A percentile compares a stretch with the other conserved stretches of the same genome.
Evolutionary conservation across 352 stramenopile genomes (phyloP).

Genomic region (Globisporangium megalacanthum): DNA sequence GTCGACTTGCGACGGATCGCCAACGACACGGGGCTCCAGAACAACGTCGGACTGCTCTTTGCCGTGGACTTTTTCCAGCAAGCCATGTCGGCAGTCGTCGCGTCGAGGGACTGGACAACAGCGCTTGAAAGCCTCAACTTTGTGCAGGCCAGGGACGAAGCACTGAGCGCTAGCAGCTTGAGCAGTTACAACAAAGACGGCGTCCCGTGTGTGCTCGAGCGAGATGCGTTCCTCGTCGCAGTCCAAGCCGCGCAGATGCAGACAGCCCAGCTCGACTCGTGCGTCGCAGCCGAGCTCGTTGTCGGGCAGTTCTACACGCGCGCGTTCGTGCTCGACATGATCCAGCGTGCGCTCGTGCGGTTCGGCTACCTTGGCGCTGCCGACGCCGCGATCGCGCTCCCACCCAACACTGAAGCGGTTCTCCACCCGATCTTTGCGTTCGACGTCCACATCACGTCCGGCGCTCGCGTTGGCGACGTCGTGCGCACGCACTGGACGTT

Average conservation of each 20-base stretch:
- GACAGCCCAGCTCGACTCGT: slow-evolving; percentile 25
- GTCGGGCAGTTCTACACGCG: slow-evolving; percentile 36
- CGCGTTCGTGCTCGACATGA: slow-evolving; percentile 23
- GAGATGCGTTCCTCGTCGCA: slow-evolving; percentile 32
- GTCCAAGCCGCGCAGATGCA: slow-evolving; percentile 26
- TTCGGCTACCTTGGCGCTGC: slow-evolving; percentile 11
- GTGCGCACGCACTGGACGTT: slow-evolving; percentile 1
- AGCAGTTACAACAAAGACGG: slow-evolving; percentile 22
- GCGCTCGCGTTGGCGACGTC: slow-evolving; percentile 6
- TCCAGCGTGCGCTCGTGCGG: slow-evolving; percentile 17
- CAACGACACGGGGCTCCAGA: slow-evolving; percentile 23
- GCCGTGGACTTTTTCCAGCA: slow-evolving; percentile 40
- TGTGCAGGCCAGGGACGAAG: slow-evolving; percentile 14
- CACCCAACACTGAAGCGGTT: slow-evolving; percentile 11
- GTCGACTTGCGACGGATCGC: slow-evolving; percentile 20
- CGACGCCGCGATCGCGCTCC: slow-evolving; percentile 13
- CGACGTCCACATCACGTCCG: slow-evolving; percentile 25
- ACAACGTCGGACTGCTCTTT: slow-evolving; percentile 37
- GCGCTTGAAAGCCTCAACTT: slow-evolving; percentile 31
- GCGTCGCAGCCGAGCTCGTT: slow-evolving; percentile 30
- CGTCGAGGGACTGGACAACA: slow-evolving; percentile 21
- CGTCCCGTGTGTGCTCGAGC: slow-evolving; percentile 20
- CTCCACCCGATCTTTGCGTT: slow-evolving; percentile 24
- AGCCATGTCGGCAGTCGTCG: slow-evolving; percentile 27
- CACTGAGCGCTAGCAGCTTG: slow-evolving; percentile 15